A percentile compares a stretch with the other conserved stretches of the same genome.
Evolutionary conservation across 345 rosid genomes (phyloP).

Genomic region (Salix koriyanagi): DNA sequence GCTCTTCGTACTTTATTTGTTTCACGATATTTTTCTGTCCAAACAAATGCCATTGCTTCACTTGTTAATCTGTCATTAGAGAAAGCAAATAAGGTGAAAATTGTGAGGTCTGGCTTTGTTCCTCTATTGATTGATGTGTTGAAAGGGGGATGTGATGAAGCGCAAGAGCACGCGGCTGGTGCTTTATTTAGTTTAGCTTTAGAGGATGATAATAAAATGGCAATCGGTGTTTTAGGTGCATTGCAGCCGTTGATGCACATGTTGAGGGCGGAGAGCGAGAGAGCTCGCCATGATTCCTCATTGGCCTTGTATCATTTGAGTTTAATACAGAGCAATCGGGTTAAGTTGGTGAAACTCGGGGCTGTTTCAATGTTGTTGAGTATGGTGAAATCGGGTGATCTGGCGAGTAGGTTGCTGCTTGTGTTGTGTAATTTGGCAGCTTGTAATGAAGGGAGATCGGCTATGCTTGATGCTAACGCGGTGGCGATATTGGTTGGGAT

Average conservation of each 20-base stretch:
- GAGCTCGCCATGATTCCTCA: slow-evolving; percentile 26
- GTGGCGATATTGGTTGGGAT: slow-evolving; percentile 27
- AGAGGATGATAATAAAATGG: slow-evolving; percentile 35
- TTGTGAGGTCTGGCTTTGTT: slow-evolving; percentile 31
- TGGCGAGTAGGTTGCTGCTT: slow-evolving; percentile 16
- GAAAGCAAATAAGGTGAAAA: slow-evolving; percentile 23
- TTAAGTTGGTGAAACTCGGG: slow-evolving; percentile 28
- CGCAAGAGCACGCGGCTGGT: slow-evolving; percentile 34
- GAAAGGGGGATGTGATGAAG: slow-evolving; percentile 19
- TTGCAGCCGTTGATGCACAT: slow-evolving; percentile 30
- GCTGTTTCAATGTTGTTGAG: slow-evolving; percentile 20
- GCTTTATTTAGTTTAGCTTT: slow-evolving; percentile 27
- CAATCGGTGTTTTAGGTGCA: slow-evolving; percentile 31
- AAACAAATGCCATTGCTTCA: slow-evolving; percentile 25
- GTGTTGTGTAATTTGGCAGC: slow-evolving; percentile 29
- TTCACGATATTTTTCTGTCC: slow-evolving; percentile 17
- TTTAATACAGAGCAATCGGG: slow-evolving; percentile 25
- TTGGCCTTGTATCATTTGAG: slow-evolving; percentile 30
- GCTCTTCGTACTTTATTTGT: slow-evolving; percentile 12
- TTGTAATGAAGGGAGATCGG: slow-evolving; percentile 31
- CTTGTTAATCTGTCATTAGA: slow-evolving; percentile 28
- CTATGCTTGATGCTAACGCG: slow-evolving; percentile 29
- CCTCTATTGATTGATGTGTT: slow-evolving; percentile 27
- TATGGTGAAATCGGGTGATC: slow-evolving; percentile 15
- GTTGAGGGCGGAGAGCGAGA: slow-evolving; percentile 27